Conservation (phyloP, 345 rosid species). For the Draba incana region DNA sequence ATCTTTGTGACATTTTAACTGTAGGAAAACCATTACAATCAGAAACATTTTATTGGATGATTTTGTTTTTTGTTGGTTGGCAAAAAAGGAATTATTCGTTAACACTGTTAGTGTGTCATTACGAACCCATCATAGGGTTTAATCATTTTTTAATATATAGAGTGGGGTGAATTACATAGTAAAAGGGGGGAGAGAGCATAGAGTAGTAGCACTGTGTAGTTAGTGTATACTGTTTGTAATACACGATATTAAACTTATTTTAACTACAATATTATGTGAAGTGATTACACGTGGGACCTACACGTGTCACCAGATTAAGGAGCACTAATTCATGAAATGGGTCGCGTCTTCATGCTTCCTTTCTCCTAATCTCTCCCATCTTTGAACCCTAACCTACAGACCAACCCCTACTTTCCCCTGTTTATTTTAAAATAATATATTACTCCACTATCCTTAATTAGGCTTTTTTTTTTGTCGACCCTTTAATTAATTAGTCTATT, state of each 20-base stretch:
- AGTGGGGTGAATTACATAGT: slow-evolving; percentile 16
- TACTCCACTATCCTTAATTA: too few relatives aligned
- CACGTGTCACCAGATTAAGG: slow-evolving; percentile 44
- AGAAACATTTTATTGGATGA: not conserved
- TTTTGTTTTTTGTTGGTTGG: not conserved
- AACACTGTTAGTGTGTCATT: slow-evolving; percentile 34
- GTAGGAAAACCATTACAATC: not conserved
- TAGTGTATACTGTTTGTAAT: not conserved
- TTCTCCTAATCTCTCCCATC: slow-evolving; percentile 43
- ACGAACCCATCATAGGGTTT: slow-evolving; percentile 33
- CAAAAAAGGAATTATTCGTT: slow-evolving; percentile 21
- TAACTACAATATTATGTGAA: not conserved
- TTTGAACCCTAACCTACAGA: slow-evolving; percentile 51
- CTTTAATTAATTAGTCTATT: not conserved
- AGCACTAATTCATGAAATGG: slow-evolving; percentile 43
- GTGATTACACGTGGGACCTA: slow-evolving; percentile 42
- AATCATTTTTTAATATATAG: not conserved
- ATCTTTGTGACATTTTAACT: slow-evolving; percentile 8
- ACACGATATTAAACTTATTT: too few relatives aligned
- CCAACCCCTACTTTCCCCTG: slow-evolving; percentile 37
- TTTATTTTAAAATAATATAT: not conserved
- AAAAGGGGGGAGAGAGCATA: slow-evolving; percentile 10
- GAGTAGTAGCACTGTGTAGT: not conserved
- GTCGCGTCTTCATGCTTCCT: slow-evolving; percentile 41
- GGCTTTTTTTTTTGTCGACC: too few relatives aligned